Conservation (phyloP, 1,284 basidiomycete species). For the Ganoderma leucocontextum region DNA sequence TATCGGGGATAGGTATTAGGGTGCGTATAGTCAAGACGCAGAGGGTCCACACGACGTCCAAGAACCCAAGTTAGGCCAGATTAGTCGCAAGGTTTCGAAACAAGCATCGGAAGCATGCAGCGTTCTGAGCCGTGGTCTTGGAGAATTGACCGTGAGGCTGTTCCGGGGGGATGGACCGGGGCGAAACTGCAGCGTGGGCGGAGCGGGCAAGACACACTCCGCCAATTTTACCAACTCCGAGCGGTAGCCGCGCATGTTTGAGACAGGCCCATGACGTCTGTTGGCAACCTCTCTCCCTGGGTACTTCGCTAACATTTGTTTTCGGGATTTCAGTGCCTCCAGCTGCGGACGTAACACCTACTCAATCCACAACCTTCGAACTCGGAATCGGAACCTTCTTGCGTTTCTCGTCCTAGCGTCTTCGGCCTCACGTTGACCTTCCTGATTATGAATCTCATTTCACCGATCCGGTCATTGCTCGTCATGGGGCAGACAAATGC, state of each 20-base stretch:
- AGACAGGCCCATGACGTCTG: background rate
- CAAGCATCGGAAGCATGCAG: constrained; percentile 7
- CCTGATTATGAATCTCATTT: background rate
- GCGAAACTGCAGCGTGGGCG: background rate
- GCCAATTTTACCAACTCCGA: constrained; percentile 21
- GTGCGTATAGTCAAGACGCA: background rate
- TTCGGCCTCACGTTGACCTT: background rate
- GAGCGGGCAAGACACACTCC: constrained; percentile 9
- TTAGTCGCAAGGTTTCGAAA: constrained; percentile 7
- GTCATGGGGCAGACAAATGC: background rate
- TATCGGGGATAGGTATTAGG: constrained; percentile 13
- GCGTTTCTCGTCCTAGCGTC: constrained; percentile 5
- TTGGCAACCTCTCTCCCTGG: constrained; percentile 1
- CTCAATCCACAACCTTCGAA: background rate
- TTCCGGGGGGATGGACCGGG: background rate
- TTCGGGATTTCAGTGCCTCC: background rate
- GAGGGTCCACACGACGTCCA: constrained; percentile 1
- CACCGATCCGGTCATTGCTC: background rate
- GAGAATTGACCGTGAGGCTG: constrained; percentile 2
- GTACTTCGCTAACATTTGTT: background rate
- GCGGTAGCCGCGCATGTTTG: constrained; percentile 12
- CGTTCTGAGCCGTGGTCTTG: background rate
- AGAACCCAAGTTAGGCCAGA: background rate
- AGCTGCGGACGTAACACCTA: constrained; percentile 6
- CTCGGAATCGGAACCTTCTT: background rate